Base-by-base conservation (phyloP, 805 yeast species). In the Debaryomyces tyrocola region DNA sequence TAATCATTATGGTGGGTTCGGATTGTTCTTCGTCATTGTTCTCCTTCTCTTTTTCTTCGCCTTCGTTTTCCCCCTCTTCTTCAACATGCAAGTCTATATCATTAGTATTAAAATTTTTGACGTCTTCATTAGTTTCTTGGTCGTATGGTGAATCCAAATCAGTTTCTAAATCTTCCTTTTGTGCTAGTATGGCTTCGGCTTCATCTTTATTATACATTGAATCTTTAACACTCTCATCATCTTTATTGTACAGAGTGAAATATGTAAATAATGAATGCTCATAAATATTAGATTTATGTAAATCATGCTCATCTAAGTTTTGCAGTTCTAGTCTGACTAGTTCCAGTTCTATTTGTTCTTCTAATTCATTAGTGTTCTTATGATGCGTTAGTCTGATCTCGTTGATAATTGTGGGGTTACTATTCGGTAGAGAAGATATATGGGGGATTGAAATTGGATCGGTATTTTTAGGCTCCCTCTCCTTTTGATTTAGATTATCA, bases 241-340 rank as follows among this genome's bases (percentile, higher is more conserved):
- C 9, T 40, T 37, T 31, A 15, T 55, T 40, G 12, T 35, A 46
- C 2, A 58, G 55, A 7, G 50, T 40, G 28, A 58, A 45, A 31
- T 46, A 45, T 3, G 59, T 56, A 6, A 60, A 46, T 14, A 60
- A 33, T 4, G 49, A 45, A 45, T 58, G 61, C 44, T 60, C 63
- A 27, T 60, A 48, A 10, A 46, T 46, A 15, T 34, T 42, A 14
- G 56, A 49, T 24, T 50, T 48, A 18, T 10, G 17, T 15, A 33
- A 14, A 35, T 60, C 65, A 15, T 17, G 34, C 5, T 43, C 33
- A 6, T 58, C 58, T 27, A 58, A 42, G 1, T 35, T 8, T 12
- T 34, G 42, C 4, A 48, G 45, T 39, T 58, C 58, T 27, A 33
- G 17, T 9, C 17, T 29, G 7, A 34, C 37, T 14, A 47, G 4